Evolutionary conservation across 2,329 filamentous ascomycete genomes (phyloP).

Genomic region (Colletotrichum acutatum): DNA sequence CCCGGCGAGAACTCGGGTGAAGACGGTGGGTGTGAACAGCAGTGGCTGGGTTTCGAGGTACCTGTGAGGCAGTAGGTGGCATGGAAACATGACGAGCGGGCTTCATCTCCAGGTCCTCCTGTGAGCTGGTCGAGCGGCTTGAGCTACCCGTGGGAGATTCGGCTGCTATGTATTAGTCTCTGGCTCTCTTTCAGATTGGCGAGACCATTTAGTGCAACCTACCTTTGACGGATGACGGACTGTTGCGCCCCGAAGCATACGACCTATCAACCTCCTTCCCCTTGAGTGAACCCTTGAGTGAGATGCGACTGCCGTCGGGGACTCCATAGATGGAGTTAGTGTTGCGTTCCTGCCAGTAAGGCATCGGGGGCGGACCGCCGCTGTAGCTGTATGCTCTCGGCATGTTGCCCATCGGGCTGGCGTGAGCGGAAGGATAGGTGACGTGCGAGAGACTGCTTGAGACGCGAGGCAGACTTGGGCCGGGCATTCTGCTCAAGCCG

Average conservation of each 20-base stretch:
- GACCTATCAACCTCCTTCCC: conserved; percentile 55
- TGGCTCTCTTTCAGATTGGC: background rate
- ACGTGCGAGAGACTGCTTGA: conserved; percentile 59
- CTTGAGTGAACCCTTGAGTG: conserved; percentile 55
- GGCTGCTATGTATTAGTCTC: conserved; percentile 21
- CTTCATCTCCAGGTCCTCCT: conserved; percentile 54
- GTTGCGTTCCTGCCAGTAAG: conserved; percentile 41
- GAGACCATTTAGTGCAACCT: conserved; percentile 8
- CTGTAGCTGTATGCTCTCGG: conserved; percentile 57
- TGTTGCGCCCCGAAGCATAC: conserved; percentile 47
- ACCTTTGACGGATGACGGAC: conserved; percentile 52
- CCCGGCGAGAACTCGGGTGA: conserved; percentile 43
- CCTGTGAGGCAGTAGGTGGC: conserved; percentile 7
- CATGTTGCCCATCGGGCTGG: conserved; percentile 50
- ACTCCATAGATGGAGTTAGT: conserved; percentile 46
- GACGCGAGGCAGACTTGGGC: conserved; percentile 51
- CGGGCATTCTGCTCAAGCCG: conserved; percentile 50
- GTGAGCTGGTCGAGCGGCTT: conserved; percentile 50
- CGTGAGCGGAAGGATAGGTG: conserved; percentile 56
- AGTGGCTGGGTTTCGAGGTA: background rate
- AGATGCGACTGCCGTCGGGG: conserved; percentile 40
- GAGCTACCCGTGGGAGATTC: conserved; percentile 49
- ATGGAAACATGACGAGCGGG: conserved; percentile 37
- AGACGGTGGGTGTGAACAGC: conserved; percentile 35
- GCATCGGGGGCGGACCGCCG: conserved; percentile 45